Conservation (phyloP, 768 basidiomycete species). For the Boletus reticuloceps region DNA sequence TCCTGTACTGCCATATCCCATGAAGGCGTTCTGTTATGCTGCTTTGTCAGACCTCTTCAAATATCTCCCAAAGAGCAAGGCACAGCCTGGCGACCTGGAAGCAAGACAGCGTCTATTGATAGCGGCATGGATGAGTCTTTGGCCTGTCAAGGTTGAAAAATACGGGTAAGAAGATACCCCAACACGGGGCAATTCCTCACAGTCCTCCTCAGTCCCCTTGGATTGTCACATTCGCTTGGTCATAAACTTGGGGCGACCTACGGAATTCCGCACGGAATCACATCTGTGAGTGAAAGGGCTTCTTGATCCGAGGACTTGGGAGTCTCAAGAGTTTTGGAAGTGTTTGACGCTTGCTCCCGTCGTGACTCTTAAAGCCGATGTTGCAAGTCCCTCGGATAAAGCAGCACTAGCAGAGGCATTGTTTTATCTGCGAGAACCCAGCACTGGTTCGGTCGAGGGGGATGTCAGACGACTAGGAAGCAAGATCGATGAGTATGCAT, state of each 20-base stretch:
- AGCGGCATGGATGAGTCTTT: conserved; percentile 80
- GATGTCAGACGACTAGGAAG: conserved; percentile 54
- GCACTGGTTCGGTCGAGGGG: conserved; percentile 63
- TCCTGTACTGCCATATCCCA: conserved; percentile 49
- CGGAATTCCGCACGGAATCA: conserved; percentile 78
- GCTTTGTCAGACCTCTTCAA: conserved; percentile 72
- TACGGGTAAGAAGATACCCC: conserved; percentile 41
- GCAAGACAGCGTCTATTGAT: conserved; percentile 66
- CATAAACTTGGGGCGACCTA: conserved; percentile 73
- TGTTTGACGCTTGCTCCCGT: conserved; percentile 71
- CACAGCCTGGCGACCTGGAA: conserved; percentile 52
- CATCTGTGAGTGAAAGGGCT: conserved; percentile 51
- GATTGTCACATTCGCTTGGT: conserved; percentile 73
- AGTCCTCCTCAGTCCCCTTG: conserved; percentile 47
- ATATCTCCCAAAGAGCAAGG: conserved; percentile 65
- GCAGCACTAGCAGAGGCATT: conserved; percentile 53
- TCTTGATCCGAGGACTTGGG: conserved; percentile 4
- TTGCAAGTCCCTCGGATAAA: conserved; percentile 61
- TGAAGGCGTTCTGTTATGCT: conserved; percentile 63
- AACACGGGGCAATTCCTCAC: not conserved
- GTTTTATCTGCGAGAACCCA: conserved; percentile 55
- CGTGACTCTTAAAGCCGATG: conserved; percentile 55
- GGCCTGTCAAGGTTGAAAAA: conserved; percentile 58
- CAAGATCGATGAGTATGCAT: conserved; percentile 53
- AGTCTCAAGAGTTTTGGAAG: conserved; percentile 31